Percentiles rank a stretch among this genome's conserved stretches.
These are phyloP conservation scores for Melanopsichium pennsylvanicum DNA, from an alignment of 1,284 basidiomycete genomes.

Conservation along the genomic window DNA sequence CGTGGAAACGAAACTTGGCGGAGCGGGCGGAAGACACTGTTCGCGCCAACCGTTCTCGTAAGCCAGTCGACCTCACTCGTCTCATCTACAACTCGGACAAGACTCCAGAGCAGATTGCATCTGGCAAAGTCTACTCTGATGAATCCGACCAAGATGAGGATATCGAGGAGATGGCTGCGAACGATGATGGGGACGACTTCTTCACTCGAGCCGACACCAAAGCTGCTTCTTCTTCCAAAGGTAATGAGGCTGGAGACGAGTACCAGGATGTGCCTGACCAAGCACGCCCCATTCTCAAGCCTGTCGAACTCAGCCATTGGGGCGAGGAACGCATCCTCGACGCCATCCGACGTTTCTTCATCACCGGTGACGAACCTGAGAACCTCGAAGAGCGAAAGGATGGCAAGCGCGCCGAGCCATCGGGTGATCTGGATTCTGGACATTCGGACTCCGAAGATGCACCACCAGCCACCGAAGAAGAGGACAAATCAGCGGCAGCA, in stretches of 20 bases:
- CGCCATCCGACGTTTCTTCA: slow-evolving; percentile 86
- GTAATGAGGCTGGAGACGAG: slow-evolving; percentile 34
- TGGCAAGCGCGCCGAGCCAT: slow-evolving; percentile 19
- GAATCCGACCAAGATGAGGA: slow-evolving; percentile 24
- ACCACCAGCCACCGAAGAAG: too few species aligned
- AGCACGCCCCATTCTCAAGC: slow-evolving; percentile 72
- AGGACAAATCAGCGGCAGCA: slow-evolving; percentile 69
- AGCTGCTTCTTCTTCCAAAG: slow-evolving; percentile 67
- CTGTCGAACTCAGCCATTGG: slow-evolving; percentile 75
- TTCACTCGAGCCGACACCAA: slow-evolving; percentile 70
- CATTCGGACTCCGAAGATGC: too few species aligned
- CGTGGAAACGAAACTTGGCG: slow-evolving; percentile 82
- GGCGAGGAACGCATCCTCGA: slow-evolving; percentile 83
- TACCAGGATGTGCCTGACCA: slow-evolving; percentile 73
- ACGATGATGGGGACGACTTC: slow-evolving; percentile 75
- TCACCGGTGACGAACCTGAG: slow-evolving; percentile 74
- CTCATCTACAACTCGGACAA: slow-evolving; percentile 81
- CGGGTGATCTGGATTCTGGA: slow-evolving; percentile 44
- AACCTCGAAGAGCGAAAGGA: slow-evolving; percentile 47
- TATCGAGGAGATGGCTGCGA: slow-evolving; percentile 35
- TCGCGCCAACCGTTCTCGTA: slow-evolving; percentile 58
- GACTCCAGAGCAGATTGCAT: slow-evolving; percentile 77
- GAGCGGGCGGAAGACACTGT: slow-evolving; percentile 71
- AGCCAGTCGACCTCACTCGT: slow-evolving; percentile 77
- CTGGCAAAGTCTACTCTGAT: slow-evolving; percentile 64